A percentile compares a stretch with the other conserved stretches of the same genome.
Conservation (phyloP, 2,329 filamentous ascomycete species). For the Apiospora saccharicola region DNA sequence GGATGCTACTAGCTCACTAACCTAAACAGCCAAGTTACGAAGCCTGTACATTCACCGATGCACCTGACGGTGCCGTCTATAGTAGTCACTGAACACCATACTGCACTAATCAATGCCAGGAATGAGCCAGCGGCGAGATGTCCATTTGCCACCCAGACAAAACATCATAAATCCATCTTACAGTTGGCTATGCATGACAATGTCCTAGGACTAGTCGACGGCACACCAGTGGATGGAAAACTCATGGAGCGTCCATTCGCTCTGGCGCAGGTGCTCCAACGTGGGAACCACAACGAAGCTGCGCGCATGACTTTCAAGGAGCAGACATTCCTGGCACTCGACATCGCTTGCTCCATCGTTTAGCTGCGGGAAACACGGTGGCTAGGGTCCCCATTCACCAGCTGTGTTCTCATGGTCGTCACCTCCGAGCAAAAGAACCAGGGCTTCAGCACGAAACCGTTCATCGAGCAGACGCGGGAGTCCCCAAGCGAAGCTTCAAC, state of each 20-base stretch:
- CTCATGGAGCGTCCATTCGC: not conserved
- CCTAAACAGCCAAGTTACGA: rapidly evolving
- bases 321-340: not conserved
- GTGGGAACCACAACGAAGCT: not conserved
- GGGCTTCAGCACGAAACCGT: not conserved
- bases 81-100: not conserved
- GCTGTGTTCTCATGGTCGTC: not conserved
- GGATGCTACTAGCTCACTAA: not conserved
- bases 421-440: not conserved
- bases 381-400: not conserved
- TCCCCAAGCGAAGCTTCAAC: not conserved
- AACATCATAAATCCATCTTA: not conserved
- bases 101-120: not conserved
- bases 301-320: not conserved
- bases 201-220: not conserved
- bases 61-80: not conserved
- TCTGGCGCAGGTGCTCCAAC: not conserved
- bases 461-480: not conserved
- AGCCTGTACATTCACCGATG: not conserved
- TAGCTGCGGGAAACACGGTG: not conserved
- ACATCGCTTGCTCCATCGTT: not conserved
- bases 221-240: not conserved
- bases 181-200: not conserved
- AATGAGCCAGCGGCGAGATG: not conserved
- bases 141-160: not conserved